A percentile compares a stretch with the other conserved stretches of the same genome.
Conservation (phyloP, 2,329 filamentous ascomycete species). For the Aureobasidium leucospermi region DNA sequence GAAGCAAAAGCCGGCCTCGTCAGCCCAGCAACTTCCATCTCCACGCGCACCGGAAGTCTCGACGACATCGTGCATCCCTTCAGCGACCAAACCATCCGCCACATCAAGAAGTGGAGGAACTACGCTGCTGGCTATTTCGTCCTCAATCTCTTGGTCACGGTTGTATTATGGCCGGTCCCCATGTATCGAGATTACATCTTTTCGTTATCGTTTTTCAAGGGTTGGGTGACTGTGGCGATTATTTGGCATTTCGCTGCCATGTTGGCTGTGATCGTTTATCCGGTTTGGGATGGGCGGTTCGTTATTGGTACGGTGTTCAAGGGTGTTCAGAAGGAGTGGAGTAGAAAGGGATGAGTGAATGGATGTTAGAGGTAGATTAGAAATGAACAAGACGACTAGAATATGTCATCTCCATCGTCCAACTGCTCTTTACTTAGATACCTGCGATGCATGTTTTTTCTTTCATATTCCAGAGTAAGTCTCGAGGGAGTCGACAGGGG, state of each 20-base stretch:
- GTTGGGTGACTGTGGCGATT: slow-evolving; percentile 40
- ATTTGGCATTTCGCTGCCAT: slow-evolving; percentile 45
- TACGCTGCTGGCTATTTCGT: slow-evolving; percentile 37
- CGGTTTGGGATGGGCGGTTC: slow-evolving; percentile 40
- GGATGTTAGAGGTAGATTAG: too few relatives aligned
- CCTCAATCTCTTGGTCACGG: slow-evolving; percentile 38
- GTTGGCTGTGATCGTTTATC: slow-evolving; percentile 40
- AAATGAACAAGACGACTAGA: too few relatives aligned
- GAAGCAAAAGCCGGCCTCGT: neutral
- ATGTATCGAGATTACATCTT: slow-evolving; percentile 46
- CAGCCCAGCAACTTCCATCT: neutral
- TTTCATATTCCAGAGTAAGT: too few relatives aligned
- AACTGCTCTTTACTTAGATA: too few relatives aligned
- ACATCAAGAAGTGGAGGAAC: slow-evolving; percentile 22
- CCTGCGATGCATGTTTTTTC: too few relatives aligned
- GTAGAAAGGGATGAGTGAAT: neutral
- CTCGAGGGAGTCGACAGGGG: too few relatives aligned
- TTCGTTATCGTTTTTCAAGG: slow-evolving; percentile 38
- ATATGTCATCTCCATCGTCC: too few relatives aligned
- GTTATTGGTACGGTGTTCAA: slow-evolving; percentile 30
- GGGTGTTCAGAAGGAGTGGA: slow-evolving; percentile 19
- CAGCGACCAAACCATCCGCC: slow-evolving; percentile 23
- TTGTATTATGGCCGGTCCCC: slow-evolving; percentile 44
- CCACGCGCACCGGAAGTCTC: slow-evolving; percentile 20
- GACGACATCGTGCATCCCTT: slow-evolving; percentile 41